Evolutionary conservation across 2,329 filamentous ascomycete species (phyloP).

Genomic region (Trichophyton benhamiae): DNA sequence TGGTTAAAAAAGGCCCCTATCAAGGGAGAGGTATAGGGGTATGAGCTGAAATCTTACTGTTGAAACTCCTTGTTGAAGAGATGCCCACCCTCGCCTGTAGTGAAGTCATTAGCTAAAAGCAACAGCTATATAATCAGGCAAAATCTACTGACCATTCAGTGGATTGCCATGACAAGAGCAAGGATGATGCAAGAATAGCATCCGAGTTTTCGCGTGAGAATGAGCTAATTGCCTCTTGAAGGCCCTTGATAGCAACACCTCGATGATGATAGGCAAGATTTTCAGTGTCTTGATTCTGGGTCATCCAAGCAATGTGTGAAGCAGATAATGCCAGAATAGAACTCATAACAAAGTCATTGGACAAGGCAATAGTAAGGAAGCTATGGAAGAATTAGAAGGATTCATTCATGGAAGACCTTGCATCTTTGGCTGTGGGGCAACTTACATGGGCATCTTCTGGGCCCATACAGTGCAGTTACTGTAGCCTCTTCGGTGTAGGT

Average conservation of each 20-base stretch:
- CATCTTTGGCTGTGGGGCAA: slow-evolving; percentile 15
- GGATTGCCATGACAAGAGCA: slow-evolving; percentile 89
- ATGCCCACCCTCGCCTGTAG: slow-evolving; percentile 76
- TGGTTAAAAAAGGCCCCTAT: slow-evolving; percentile 3
- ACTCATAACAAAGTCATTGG: slow-evolving; percentile 84
- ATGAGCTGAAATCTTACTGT: slow-evolving; percentile 48
- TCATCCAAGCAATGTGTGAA: slow-evolving; percentile 82
- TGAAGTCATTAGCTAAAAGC: slow-evolving; percentile 18
- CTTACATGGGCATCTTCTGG: slow-evolving; percentile 81
- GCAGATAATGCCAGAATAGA: slow-evolving; percentile 87
- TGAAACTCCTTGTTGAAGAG: slow-evolving; percentile 80
- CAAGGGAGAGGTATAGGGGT: background rate
- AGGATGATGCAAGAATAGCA: slow-evolving; percentile 78
- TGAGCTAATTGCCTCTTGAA: slow-evolving; percentile 73
- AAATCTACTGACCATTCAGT: slow-evolving; percentile 68
- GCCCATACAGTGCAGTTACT: slow-evolving; percentile 87
- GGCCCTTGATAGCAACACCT: slow-evolving; percentile 69
- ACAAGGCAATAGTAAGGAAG: slow-evolving; percentile 69
- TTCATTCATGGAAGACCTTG: too few relatives aligned
- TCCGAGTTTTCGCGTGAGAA: slow-evolving; percentile 84
- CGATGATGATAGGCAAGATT: slow-evolving; percentile 85
- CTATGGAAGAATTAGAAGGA: slow-evolving; percentile 35
- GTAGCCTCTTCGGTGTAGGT: slow-evolving; percentile 64
- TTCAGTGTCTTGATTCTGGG: slow-evolving; percentile 69
- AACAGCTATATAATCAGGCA: background rate